Evolutionary conservation across 1,284 basidiomycete species (phyloP), one percentile per base, ranked within the genome.

Genomic region (Porogramme epimiltina): DNA sequence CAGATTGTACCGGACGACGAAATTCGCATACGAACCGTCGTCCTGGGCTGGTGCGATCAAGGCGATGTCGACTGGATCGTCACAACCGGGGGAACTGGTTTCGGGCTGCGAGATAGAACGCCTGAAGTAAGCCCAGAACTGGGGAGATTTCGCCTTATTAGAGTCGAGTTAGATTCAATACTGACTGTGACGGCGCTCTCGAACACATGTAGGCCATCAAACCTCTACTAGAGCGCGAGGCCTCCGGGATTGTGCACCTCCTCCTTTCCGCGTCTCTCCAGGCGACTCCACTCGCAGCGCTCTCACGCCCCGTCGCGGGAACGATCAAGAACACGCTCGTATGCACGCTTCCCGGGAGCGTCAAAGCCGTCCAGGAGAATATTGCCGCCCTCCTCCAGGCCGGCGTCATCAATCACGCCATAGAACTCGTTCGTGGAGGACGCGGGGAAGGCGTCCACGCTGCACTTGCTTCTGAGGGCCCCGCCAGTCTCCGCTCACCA

Each of bases 11-110:
- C 88, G 34, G 91, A 93, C 62, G 84, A 90, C 42, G 69, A 78
- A 42, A 56, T 62, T 0, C 64, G 64, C 36, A 89, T 93, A 42
- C 74, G 73, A 24, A 61, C 66, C 8, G 66, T 67, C 6, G 73
- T 91, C 11, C 69, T 67, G 45, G 62, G 63, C 9, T 85, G 82
- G 77, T 73, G 69, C 36, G 65, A 69, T 3, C 63, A 71, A 2
- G 73, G 70, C 3, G 63, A 73, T 16, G 67, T 84, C n/a, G 85
- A 91, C 65, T 84, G 83, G 79, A 77, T 92, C 54, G 73, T 95
- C 52, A 91, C 91, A 3, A 90, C 88, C 0, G 93, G 93, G 10
- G 93, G 93, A 2, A 95, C 93, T 0, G 93, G 93, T 4, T 93
- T 94, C 63, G 89, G 91, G 2, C 73, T 80, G 28, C 74, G 87